Evolutionary conservation across 169 alveolate genomes (phyloP).

Genomic region (Plasmodium berghei): DNA sequence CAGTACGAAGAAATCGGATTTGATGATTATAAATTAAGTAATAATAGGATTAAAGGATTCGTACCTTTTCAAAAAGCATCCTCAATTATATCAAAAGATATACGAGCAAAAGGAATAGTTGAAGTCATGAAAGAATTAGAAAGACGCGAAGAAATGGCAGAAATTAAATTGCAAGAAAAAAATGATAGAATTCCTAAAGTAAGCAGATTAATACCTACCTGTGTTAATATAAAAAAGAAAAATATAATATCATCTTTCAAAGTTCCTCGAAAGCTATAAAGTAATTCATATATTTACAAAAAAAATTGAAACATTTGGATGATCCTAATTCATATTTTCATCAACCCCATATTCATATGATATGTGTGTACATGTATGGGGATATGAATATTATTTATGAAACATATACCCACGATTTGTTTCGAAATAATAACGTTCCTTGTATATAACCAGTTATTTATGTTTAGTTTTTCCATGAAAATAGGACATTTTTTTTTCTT

Average conservation of each 20-base stretch:
- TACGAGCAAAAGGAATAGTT: slow-evolving; percentile 38
- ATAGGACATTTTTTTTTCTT: too few species aligned
- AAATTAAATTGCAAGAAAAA: slow-evolving; percentile 14
- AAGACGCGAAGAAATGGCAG: slow-evolving; percentile 50
- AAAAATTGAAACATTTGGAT: neutral
- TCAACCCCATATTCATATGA: too few species aligned
- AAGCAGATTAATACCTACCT: neutral
- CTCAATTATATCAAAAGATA: slow-evolving; percentile 50
- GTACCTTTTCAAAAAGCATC: slow-evolving; percentile 75
- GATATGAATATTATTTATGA: too few species aligned
- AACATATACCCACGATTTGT: too few species aligned
- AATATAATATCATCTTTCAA: slow-evolving; percentile 50
- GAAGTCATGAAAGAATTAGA: slow-evolving; percentile 75
- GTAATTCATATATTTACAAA: neutral
- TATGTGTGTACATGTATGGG: too few species aligned
- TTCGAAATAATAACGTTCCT: too few species aligned
- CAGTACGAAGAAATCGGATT: neutral
- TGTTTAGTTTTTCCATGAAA: too few species aligned
- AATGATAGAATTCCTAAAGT: neutral
- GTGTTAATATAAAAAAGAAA: slow-evolving; percentile 24
- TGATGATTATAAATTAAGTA: slow-evolving; percentile 16
- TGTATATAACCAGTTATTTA: too few species aligned
- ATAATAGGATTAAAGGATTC: slow-evolving; percentile 44
- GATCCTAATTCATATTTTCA: neutral
- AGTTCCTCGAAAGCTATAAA: slow-evolving; percentile 39